These are phyloP conservation scores for Tricladium varicosporioides DNA, from an alignment of 2,329 filamentous ascomycete genomes.

Conservation along the genomic window DNA sequence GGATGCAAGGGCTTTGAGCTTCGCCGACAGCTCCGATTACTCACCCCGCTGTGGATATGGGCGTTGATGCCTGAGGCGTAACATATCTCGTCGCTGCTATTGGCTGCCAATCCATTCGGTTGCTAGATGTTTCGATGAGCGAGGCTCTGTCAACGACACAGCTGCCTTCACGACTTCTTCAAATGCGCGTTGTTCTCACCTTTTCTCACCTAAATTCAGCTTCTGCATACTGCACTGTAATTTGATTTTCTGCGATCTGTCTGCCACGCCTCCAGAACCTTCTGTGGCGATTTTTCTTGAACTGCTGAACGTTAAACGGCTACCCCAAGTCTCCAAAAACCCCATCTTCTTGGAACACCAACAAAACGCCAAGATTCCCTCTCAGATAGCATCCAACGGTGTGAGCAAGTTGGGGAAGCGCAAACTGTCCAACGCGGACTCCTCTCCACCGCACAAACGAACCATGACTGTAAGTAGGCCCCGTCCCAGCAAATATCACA, in stretches of 20 bases:
- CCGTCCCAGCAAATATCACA: slow-evolving; percentile 13
- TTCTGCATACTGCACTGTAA: neutral
- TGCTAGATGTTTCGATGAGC: neutral
- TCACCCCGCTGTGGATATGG: neutral
- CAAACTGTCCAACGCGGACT: slow-evolving; percentile 62
- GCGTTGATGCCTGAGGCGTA: no score
- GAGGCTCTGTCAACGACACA: neutral
- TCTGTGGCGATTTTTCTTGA: neutral
- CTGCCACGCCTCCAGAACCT: neutral
- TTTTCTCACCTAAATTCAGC: neutral
- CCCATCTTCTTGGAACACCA: slow-evolving; percentile 17
- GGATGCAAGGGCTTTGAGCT: no score
- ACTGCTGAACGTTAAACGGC: slow-evolving; percentile 12
- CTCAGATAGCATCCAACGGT: slow-evolving; percentile 23
- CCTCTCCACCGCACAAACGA: slow-evolving; percentile 55
- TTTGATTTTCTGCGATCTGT: neutral
- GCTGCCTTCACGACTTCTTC: neutral
- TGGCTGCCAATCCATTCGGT: neutral
- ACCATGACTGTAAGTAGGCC: slow-evolving; percentile 56
- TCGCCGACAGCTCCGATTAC: neutral
- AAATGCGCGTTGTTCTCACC: neutral
- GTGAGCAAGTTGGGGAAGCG: slow-evolving; percentile 62
- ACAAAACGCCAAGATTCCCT: slow-evolving; percentile 34
- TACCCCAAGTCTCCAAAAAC: slow-evolving; percentile 20
- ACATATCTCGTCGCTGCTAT: no score